phyloP scores from a whole-genome alignment of 1,284 basidiomycete genomes.

The Coniferiporia sulphurascens region DNA sequence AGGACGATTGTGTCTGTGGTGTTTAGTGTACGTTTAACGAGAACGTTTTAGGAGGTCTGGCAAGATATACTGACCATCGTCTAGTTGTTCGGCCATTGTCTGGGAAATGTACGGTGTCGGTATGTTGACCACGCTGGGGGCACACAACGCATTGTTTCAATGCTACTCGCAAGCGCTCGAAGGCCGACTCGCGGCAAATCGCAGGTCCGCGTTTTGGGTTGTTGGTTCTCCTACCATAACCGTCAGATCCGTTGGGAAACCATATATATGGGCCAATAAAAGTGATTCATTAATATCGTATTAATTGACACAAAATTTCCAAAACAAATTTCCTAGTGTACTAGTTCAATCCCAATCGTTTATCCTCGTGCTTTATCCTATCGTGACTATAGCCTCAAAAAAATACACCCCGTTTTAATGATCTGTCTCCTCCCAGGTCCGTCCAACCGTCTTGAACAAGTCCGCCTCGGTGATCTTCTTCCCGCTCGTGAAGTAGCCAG shows the following conservation, averaged over 20 bases:
- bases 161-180: too few species aligned
- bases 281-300: not conserved
- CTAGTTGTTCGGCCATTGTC: not conserved
- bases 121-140: not conserved
- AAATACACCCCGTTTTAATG: constrained; percentile 35
- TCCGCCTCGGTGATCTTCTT: constrained; percentile 76
- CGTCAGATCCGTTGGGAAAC: not conserved
- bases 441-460: constrained; percentile 80
- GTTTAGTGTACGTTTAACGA: constrained; percentile 4
- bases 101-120: not conserved
- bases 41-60: constrained; percentile 1
- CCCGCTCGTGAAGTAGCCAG: constrained; percentile 83
- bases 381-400: not conserved
- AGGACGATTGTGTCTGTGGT: constrained; percentile 24
- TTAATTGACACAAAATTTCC: not conserved
- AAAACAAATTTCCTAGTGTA: not conserved
- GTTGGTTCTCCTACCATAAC: not conserved
- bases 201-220: not conserved
- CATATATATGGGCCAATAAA: not conserved
- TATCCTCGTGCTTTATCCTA: not conserved
- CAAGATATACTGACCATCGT: not conserved
- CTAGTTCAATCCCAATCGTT: not conserved
- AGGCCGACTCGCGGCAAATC: too few species aligned
- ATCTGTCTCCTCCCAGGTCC: constrained; percentile 84
- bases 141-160: not conserved